These are phyloP conservation scores for Biscogniauxia sp. DNA, from an alignment of 2,329 filamentous ascomycete genomes.

Conservation along the genomic window DNA sequence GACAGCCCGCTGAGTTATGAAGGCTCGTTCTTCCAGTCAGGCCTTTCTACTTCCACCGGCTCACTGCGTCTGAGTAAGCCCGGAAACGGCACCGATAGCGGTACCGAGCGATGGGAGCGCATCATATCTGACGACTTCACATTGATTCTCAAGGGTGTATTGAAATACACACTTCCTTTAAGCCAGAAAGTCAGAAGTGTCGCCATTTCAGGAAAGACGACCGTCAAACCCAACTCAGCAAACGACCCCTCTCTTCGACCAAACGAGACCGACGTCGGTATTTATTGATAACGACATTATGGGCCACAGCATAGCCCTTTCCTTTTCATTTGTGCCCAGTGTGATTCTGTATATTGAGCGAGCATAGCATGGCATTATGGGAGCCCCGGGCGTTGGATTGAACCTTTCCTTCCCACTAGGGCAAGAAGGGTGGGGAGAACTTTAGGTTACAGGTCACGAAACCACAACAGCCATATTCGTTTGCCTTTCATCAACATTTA, in stretches of 20 bases:
- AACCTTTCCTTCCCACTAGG: constrained; percentile 6
- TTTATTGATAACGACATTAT: constrained; percentile 21
- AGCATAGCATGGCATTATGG: constrained; percentile 35
- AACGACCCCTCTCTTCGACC: constrained; percentile 46
- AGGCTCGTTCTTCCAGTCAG: constrained; percentile 79
- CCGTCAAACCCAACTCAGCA: constrained; percentile 61
- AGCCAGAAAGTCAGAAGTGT: constrained; percentile 59
- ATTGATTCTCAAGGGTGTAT: constrained; percentile 83
- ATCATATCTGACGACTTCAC: constrained; percentile 92
- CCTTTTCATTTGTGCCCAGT: constrained; percentile 27
- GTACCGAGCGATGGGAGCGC: constrained; percentile 82
- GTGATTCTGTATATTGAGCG: constrained; percentile 38
- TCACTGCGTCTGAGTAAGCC: constrained; percentile 80
- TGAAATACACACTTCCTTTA: constrained; percentile 74
- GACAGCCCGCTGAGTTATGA: constrained; percentile 88
- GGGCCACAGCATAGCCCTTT: constrained; percentile 25
- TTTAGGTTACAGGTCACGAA: constrained; percentile 7
- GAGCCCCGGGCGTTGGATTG: constrained; percentile 34
- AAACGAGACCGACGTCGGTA: constrained; percentile 37
- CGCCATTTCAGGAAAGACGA: constrained; percentile 57
- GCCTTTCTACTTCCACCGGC: constrained; percentile 70
- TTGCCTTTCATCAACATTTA: constrained; percentile 5
- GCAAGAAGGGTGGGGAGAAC: constrained; percentile 2
- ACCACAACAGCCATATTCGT: constrained; percentile 13
- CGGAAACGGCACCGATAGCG: constrained; percentile 85